Evolutionary conservation across 2,329 filamentous ascomycete species (phyloP), one percentile per base, ranked within the genome.

Genomic region (Venturia aucupariae): DNA sequence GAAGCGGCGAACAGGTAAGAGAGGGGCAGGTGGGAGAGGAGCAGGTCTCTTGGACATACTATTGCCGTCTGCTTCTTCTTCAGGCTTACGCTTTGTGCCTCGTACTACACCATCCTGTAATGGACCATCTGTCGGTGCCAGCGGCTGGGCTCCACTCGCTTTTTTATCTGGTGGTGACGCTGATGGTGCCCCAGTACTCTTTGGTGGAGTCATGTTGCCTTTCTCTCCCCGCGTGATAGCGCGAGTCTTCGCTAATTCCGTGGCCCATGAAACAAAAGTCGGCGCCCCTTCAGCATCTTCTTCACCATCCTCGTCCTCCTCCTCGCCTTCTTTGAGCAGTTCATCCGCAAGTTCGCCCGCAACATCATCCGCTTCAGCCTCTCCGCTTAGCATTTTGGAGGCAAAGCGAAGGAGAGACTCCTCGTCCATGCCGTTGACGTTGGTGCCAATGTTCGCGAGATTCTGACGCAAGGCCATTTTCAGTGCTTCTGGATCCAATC

Each of bases 401-500:
- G 59, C 54, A 35, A 63, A 51, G 15, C 41, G 48, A 27, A 65
- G 44, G 17, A 66, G 51, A 13, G 48, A 39, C n/a, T 35, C 38
- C 27, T 66, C 62, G 22, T 66, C 63, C 30, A 65, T 51, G 30
- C 42, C 42, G 13, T 46, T 62, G n/a, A 54, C 41, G 30, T 60
- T 38, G 13, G 59, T 17, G n/a, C 51, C 61, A 11, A 54, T 30
- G 3, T 19, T 42, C 13, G 27, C 35, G 22, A 66, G 54, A 22
- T 66, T 65, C 30, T 51, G 24, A 2, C 41, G 55, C n/a, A 66
- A 32, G 5, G 65, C 65, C 35, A 61, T 54, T 39, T 59, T 60
- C 11, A 66, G 55, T 32, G 39, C 55, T 41, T 65, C 65, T 7
- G 55, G 65, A 19, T 65, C 63, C 22, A 66, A 27, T 10, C 48